A percentile compares a stretch with the other conserved stretches of the same genome.
Conservation (phyloP, 495 filamentous ascomycete species). For the Aspergillus kassunensis region DNA sequence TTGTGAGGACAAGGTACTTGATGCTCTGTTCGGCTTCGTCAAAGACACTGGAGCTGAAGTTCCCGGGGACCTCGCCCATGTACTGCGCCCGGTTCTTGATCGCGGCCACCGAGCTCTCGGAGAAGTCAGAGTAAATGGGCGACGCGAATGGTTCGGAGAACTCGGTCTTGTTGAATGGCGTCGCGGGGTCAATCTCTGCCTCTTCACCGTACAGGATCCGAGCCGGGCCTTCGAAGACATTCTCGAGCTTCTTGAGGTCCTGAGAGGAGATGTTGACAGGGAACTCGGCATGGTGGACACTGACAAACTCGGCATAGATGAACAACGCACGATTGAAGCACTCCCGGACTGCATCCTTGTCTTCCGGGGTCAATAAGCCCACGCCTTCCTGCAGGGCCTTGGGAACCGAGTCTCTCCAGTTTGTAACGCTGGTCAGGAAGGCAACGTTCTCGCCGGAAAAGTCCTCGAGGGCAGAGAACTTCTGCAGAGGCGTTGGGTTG, state of each 20-base stretch:
- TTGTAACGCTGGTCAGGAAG: slow-evolving; percentile 55
- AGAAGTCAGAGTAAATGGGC: slow-evolving; percentile 18
- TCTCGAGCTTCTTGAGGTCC: slow-evolving; percentile 45
- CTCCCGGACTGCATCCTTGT: slow-evolving; percentile 27
- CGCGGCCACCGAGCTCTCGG: slow-evolving; percentile 17
- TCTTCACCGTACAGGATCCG: slow-evolving; percentile 31
- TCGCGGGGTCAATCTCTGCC: slow-evolving; percentile 24
- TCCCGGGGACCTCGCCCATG: slow-evolving; percentile 42
- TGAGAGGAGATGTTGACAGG: slow-evolving; percentile 58
- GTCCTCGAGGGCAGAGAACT: slow-evolving; percentile 58
- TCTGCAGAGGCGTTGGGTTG: slow-evolving; percentile 51
- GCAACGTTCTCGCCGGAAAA: slow-evolving; percentile 68
- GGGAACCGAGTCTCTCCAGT: slow-evolving; percentile 46
- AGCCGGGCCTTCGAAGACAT: slow-evolving; percentile 44
- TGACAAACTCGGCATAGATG: slow-evolving; percentile 57
- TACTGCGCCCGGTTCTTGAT: slow-evolving; percentile 30
- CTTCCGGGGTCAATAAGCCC: slow-evolving; percentile 16
- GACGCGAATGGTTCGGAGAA: slow-evolving; percentile 15
- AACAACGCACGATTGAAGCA: slow-evolving; percentile 51
- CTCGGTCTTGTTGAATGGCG: slow-evolving; percentile 29
- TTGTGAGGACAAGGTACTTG: slow-evolving; percentile 65
- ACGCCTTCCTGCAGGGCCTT: slow-evolving; percentile 15
- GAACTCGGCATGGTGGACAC: slow-evolving; percentile 53
- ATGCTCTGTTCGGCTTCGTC: slow-evolving; percentile 56
- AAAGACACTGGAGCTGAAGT: slow-evolving; percentile 52